Evolutionary conservation across 345 rosid species (phyloP), one percentile per base, ranked within the genome.

Genomic region (Ceriops decandra): DNA sequence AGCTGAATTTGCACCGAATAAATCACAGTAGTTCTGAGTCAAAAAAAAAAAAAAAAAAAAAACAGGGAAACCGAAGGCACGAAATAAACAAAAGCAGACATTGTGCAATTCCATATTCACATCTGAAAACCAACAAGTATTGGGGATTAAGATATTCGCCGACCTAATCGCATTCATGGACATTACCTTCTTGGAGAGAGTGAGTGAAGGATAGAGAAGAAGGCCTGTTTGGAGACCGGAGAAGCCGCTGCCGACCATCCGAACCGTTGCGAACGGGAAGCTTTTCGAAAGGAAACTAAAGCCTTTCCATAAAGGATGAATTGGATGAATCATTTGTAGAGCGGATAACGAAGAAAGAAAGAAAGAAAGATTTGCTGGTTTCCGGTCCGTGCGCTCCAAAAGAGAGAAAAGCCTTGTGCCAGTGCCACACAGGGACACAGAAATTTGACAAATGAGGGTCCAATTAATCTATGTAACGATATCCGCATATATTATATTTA

Each of bases 21-120:
- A 68, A 67, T 79, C 77, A 76, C 82, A 78, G 68, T 36, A 82
- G 27, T 69, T 80, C 98, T 93, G 88, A 46, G 35, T 51, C 26
- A 0, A 24, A 24, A 24, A 24, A 24, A 24, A 24, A 24, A 24
- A 0, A 24, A 24, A 24, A 24, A 1, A 24, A 24, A 24, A 16
- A n/a, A 20, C 7, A 9, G 21, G 4, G 6, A 31, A 20, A 33
- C 35, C 52, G 21, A 30, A 59, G 52, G 51, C 32, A 1, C 28
- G 42, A 20, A 2, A 52, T 7, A 35, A 35, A 13, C 57, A 42
- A 20, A 27, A 27, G 16, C 38, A 62, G 52, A 19, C 4, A 17
- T 20, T 32, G 26, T 4, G 17, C 16, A 21, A 27, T 20, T 17
- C 24, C 16, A 16, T 32, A 24, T 30, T 28, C 24, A 8, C 33